Evolutionary conservation across 345 rosid species (phyloP), one percentile per base, ranked within the genome.

Genomic region (Pseudoturritis turrita): DNA sequence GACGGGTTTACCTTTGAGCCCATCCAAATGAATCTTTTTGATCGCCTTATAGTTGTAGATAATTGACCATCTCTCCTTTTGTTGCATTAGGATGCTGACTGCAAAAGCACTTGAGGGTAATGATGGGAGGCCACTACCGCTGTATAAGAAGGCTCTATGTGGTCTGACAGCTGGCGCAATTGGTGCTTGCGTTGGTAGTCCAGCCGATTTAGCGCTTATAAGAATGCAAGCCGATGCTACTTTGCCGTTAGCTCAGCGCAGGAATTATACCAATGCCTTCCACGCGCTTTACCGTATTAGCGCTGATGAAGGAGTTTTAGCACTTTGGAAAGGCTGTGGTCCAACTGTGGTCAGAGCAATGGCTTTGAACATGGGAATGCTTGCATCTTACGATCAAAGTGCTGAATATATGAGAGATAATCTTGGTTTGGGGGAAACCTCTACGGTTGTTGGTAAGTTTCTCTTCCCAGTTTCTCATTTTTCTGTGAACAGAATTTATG

Each of bases 331-430:
- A 86, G 99, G 99, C 43, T 97, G 98, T 59, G 99, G 98, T 18
- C 99, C 99, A 2, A 95, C 99, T 41, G 99, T 95, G 13, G 98
- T 95, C 60, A 88, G 99, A 77, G 99, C 99, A 9, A 95, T 95
- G 99, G 99, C 99, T 22, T 80, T 95, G 88, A 95, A 95, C 86
- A 95, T 89, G 99, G 99, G 99, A 60, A 92, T 95, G 99, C 99
- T 91, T 86, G 99, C 99, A 31, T 95, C 99, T 55, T 95, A 95
- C 64, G 99, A 91, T 77, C 99, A 95, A 76, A 84, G 84, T 87
- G 96, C 91, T 58, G 99, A 95, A 73, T 86, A 91, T 70, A 87
- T 79, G 85, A 91, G 81, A 80, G 99, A 92, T 78, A 62, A 83
- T 23, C 79, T 87, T 65, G 96, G 96, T 55, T 46, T 85, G 5